phyloP scores from a whole-genome alignment of 2,329 filamentous ascomycete species.

The Stagonosporopsis rhizophila region DNA sequence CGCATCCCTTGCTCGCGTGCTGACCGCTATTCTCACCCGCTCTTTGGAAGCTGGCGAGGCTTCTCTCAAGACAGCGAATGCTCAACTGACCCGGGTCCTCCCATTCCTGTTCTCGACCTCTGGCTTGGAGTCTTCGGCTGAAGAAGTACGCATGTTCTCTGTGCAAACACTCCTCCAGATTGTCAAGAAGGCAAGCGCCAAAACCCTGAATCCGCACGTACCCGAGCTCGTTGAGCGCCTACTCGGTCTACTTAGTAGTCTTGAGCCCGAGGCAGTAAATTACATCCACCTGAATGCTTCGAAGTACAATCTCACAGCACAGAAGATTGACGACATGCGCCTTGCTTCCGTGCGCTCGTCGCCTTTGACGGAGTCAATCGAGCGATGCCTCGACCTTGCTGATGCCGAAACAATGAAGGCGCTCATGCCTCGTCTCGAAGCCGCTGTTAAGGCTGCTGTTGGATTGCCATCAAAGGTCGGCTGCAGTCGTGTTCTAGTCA shows the following conservation, averaged over 20 bases:
- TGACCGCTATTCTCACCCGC: conserved; percentile 85
- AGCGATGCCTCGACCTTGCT: conserved; percentile 83
- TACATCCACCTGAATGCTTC: conserved; percentile 90
- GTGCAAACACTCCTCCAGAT: conserved; percentile 83
- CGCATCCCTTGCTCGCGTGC: conserved; percentile 78
- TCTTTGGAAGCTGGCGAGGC: conserved; percentile 81
- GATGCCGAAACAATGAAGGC: conserved; percentile 79
- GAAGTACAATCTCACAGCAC: conserved; percentile 82
- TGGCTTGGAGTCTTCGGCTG: conserved; percentile 84
- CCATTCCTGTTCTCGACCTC: conserved; percentile 90
- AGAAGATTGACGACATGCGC: conserved; percentile 88
- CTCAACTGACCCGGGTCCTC: conserved; percentile 84
- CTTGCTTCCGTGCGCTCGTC: conserved; percentile 82
- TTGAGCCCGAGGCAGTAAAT: conserved; percentile 89
- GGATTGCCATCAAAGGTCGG: conserved; percentile 95
- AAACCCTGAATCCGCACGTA: conserved; percentile 78
- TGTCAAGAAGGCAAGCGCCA: conserved; percentile 83
- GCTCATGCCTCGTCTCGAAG: conserved; percentile 75
- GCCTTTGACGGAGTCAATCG: conserved; percentile 90
- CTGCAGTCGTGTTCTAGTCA: conserved; percentile 83
- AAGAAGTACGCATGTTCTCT: conserved; percentile 86
- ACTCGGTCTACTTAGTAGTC: conserved; percentile 80
- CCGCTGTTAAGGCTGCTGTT: conserved; percentile 82
- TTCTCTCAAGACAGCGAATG: conserved; percentile 69
- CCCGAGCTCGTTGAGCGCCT: conserved; percentile 82